Conservation (phyloP, 176 grass and related monocot genomes). For the Phragmites australis region DNA sequence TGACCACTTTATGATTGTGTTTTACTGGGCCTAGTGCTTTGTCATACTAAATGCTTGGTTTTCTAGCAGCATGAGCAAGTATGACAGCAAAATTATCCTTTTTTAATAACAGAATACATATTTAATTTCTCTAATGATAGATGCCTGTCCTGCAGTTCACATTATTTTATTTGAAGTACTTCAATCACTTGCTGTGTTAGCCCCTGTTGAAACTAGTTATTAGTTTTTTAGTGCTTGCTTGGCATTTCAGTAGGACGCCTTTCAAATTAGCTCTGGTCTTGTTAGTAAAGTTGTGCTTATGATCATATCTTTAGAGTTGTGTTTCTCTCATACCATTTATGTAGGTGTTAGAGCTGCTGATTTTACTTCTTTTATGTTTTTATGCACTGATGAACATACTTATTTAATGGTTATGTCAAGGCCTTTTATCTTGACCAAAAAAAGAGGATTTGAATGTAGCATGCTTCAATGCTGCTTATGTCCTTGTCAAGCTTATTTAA, state of each 20-base stretch:
- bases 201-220: too few species aligned
- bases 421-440: not conserved
- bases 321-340: not conserved
- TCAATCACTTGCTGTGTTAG: not conserved
- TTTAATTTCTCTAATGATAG: not conserved
- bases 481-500: not conserved
- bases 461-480: not conserved
- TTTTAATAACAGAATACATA: not conserved
- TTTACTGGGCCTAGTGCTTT: not conserved
- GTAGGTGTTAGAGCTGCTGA: not conserved
- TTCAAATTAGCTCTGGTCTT: not conserved
- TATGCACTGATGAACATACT: not conserved
- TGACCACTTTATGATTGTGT: too few species aligned
- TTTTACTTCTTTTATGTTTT: not conserved
- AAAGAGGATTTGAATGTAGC: not conserved
- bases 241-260: too few species aligned
- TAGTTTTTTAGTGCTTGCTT: not conserved
- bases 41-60: not conserved
- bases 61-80: not conserved
- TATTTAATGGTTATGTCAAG: not conserved
- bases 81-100: not conserved
- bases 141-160: not conserved
- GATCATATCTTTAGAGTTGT: not conserved
- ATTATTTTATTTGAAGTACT: not conserved
- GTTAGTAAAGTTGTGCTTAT: not conserved